These are phyloP conservation scores for Pseudopediastrum boryanum DNA, from an alignment of 139 green algal genomes.

Conservation along the genomic window DNA sequence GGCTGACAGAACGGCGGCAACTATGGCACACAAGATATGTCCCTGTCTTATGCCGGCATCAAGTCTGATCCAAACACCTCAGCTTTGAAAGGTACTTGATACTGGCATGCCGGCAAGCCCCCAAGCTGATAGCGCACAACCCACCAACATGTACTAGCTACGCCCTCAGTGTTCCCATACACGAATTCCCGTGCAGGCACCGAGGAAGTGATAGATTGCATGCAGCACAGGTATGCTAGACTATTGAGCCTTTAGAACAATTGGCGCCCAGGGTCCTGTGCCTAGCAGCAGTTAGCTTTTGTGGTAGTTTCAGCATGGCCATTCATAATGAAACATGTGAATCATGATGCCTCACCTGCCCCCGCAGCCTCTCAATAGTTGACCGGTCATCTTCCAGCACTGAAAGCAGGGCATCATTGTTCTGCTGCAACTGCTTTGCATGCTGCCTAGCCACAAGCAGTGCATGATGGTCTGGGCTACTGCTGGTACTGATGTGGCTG, in stretches of 20 bases:
- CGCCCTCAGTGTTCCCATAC: no score
- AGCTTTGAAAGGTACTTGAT: no score
- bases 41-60: no score
- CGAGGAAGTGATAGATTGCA: neutral
- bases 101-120: no score
- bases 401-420: slow-evolving; percentile 33
- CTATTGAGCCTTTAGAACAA: neutral
- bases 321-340: neutral
- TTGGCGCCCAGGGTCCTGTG: neutral
- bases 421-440: slow-evolving; percentile 26
- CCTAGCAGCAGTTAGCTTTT: no score
- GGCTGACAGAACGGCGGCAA: no score
- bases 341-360: neutral
- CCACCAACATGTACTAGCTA: no score
- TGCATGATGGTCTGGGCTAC: neutral
- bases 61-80: no score
- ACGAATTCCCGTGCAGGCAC: no score
- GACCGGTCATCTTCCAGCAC: slow-evolving; percentile 24
- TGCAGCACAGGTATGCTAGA: neutral
- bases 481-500: neutral
- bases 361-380: neutral
- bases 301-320: no score
- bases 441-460: slow-evolving; percentile 15
- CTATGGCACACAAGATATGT: no score
- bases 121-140: no score